phyloP scores from a whole-genome alignment of 352 stramenopile species.

The Phytophthora parvispora region DNA sequence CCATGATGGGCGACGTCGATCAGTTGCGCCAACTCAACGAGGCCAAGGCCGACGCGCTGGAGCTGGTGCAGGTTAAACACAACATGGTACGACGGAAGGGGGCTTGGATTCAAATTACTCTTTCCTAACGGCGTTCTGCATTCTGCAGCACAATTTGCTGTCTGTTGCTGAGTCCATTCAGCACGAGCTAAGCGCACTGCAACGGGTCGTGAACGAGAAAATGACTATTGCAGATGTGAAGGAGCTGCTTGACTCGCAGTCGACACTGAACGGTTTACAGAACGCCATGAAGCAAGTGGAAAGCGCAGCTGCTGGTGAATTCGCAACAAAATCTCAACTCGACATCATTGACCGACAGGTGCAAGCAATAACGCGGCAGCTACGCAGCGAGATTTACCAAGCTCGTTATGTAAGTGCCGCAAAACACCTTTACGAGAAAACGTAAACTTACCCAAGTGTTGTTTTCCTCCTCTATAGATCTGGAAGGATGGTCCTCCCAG shows the following conservation, averaged over 20 bases:
- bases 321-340: conserved; percentile 39
- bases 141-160: conserved; percentile 47
- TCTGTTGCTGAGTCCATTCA: conserved; percentile 58
- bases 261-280: conserved; percentile 34
- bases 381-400: conserved; percentile 80
- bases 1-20: conserved; percentile 26
- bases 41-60: conserved; percentile 26
- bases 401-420: conserved; percentile 70
- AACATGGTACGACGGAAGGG: conserved; percentile 42
- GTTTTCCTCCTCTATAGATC: conserved; percentile 49
- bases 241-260: conserved; percentile 39
- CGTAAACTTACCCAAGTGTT: not conserved
- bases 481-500: conserved; percentile 74
- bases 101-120: not conserved
- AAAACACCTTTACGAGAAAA: not conserved
- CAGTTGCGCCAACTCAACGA: conserved; percentile 23
- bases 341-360: conserved; percentile 49
- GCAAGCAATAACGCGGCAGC: conserved; percentile 52
- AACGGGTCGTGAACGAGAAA: conserved; percentile 40
- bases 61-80: conserved; percentile 50
- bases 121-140: not conserved
- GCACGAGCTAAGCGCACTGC: conserved; percentile 37
- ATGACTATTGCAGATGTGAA: conserved; percentile 44
- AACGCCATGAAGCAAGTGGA: conserved; percentile 34
- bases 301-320: conserved; percentile 33